Evolutionary conservation across 2,329 filamentous ascomycete species (phyloP).

Genomic region (Apiospora saccharicola): DNA sequence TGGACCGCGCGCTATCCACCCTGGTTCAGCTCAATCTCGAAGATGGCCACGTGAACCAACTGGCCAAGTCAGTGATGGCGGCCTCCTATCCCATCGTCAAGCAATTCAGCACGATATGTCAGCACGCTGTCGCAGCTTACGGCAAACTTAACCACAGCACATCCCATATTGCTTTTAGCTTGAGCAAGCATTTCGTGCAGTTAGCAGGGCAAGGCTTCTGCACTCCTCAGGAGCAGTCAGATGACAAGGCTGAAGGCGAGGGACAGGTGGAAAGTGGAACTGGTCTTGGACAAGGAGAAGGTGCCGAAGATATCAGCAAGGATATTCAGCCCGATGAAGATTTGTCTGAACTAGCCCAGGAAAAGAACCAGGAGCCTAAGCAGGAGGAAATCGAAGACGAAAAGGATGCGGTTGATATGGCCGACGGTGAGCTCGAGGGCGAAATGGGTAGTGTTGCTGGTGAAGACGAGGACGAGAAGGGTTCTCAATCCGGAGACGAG

Average conservation of each 20-base stretch:
- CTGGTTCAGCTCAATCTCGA: conserved; percentile 48
- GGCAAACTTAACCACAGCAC: conserved; percentile 72
- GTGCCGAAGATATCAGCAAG: conserved; percentile 97
- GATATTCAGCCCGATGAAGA: conserved; percentile 95
- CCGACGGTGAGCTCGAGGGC: conserved; percentile 89
- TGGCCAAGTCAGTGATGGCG: conserved; percentile 65
- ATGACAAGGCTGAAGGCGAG: conserved; percentile 71
- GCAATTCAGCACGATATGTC: conserved; percentile 72
- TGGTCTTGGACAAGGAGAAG: conserved; percentile 92
- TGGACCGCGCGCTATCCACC: conserved; percentile 39
- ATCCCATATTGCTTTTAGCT: conserved; percentile 76
- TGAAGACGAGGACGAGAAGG: conserved; percentile 67
- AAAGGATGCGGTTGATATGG: conserved; percentile 90
- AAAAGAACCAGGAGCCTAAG: conserved; percentile 72
- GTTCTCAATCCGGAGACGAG: conserved; percentile 68
- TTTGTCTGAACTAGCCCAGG: conserved; percentile 87
- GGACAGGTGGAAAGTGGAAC: conserved; percentile 91
- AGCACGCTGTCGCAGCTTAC: conserved; percentile 64
- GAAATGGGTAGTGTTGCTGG: conserved; percentile 73
- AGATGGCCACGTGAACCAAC: conserved; percentile 48
- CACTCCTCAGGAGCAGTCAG: conserved; percentile 81
- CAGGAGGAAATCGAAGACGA: conserved; percentile 76
- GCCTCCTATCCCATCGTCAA: conserved; percentile 74
- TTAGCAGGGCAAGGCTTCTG: conserved; percentile 90
- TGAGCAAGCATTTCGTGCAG: conserved; percentile 80